phyloP scores from a whole-genome alignment of 2,329 filamentous ascomycete genomes.

The Bipolaris sorokiniana region DNA sequence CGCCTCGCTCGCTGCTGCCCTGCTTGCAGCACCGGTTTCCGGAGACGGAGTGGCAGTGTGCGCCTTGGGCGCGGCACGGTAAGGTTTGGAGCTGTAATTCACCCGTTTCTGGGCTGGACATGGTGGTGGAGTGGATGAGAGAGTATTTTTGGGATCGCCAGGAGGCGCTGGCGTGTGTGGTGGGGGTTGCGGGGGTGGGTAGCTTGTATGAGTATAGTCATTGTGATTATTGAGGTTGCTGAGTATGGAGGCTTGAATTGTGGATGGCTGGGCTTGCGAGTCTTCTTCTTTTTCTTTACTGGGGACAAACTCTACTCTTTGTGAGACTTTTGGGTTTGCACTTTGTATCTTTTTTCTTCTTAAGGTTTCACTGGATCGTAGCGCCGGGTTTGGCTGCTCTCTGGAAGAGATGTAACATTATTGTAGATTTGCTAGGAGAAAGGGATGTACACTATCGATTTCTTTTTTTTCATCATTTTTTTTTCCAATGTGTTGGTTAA shows the following conservation, averaged over 20 bases:
- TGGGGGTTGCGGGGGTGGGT: constrained; percentile 38
- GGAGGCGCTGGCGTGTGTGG: constrained; percentile 38
- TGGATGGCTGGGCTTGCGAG: neutral
- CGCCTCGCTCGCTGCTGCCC: constrained; percentile 34
- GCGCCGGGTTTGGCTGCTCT: too few relatives aligned
- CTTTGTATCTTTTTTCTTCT: too few relatives aligned
- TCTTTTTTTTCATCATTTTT: too few relatives aligned
- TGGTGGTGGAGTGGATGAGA: constrained; percentile 43
- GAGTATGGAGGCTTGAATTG: neutral
- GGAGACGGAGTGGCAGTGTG: constrained; percentile 37
- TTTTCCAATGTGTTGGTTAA: too few relatives aligned
- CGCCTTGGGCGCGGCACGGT: constrained; percentile 39
- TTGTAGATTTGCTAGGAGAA: too few relatives aligned
- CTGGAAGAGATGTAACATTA: too few relatives aligned
- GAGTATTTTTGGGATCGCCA: constrained; percentile 48
- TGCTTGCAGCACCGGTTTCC: constrained; percentile 37
- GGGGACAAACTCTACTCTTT: neutral
- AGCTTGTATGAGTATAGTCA: constrained; percentile 34
- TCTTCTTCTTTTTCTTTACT: neutral
- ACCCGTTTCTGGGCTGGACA: constrained; percentile 40
- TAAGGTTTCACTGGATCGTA: too few relatives aligned
- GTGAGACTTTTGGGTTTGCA: too few relatives aligned
- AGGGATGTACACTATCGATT: too few relatives aligned
- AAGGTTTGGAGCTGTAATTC: constrained; percentile 45
- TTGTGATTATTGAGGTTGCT: constrained; percentile 24